These are phyloP conservation scores for Dictyostelium citrinum DNA, from an alignment of 78 protist genomes.

Conservation along the genomic window DNA sequence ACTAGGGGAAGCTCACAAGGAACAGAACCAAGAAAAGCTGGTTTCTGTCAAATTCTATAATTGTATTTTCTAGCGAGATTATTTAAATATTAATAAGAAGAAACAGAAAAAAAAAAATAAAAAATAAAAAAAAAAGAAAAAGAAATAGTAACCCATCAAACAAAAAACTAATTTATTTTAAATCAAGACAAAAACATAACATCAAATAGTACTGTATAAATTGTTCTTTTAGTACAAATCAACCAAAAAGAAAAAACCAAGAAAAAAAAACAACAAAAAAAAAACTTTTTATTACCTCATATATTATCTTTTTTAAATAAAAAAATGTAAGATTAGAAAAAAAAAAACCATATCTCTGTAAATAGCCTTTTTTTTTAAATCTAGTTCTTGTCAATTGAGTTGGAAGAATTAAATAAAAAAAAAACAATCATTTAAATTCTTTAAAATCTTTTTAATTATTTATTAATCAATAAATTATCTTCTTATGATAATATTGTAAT, in stretches of 20 bases:
- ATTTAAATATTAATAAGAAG: background rate
- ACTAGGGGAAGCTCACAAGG: background rate
- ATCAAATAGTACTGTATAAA: background rate
- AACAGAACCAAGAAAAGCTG: background rate
- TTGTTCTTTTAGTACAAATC: background rate
- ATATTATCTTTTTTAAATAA: background rate
- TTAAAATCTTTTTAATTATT: background rate
- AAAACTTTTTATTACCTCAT: background rate
- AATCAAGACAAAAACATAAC: background rate
- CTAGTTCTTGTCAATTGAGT: too few relatives aligned
- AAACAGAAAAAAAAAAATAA: background rate
- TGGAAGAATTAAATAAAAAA: too few relatives aligned
- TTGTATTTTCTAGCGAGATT: slow-evolving; percentile 13
- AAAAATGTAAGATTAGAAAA: background rate
- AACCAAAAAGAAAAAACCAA: background rate
- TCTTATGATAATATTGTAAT: slow-evolving; percentile 7
- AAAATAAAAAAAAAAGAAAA: too few relatives aligned
- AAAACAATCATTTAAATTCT: too few relatives aligned
- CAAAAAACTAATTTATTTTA: background rate
- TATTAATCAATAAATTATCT: background rate
- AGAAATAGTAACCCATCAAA: too few relatives aligned
- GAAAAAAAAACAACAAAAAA: background rate
- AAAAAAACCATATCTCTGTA: too few relatives aligned
- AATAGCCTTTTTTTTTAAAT: too few relatives aligned
- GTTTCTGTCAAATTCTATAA: slow-evolving; percentile 23